These are phyloP conservation scores for Buddleja alternifolia DNA, from an alignment of 257 asterid genomes.

Conservation along the genomic window DNA sequence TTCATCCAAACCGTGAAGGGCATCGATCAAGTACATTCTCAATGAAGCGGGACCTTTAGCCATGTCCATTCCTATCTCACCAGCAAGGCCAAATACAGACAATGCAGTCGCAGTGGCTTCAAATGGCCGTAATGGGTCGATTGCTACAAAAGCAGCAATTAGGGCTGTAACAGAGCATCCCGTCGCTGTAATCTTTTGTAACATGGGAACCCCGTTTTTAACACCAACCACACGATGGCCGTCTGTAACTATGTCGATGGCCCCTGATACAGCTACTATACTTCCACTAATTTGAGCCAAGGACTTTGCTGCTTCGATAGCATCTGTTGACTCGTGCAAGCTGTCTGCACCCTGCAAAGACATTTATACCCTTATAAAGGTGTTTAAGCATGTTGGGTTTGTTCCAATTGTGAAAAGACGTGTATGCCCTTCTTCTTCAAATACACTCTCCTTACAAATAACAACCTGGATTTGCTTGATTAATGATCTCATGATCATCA, in stretches of 20 bases:
- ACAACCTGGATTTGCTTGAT: no score
- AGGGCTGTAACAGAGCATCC: constrained; percentile 92
- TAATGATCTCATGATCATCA: no score
- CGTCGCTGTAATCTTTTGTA: constrained; percentile 89
- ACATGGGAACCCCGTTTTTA: constrained; percentile 76
- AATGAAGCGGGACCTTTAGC: constrained; percentile 87
- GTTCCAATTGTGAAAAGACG: no score
- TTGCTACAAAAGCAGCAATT: constrained; percentile 77
- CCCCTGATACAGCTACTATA: constrained; percentile 84
- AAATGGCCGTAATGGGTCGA: constrained; percentile 58
- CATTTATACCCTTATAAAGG: no score
- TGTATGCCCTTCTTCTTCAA: no score
- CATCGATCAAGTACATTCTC: constrained; percentile 69
- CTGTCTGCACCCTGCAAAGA: constrained; percentile 79
- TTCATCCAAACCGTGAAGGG: constrained; percentile 61
- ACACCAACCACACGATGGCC: constrained; percentile 69
- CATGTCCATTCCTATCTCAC: constrained; percentile 63
- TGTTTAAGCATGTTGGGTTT: no score
- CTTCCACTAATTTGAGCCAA: constrained; percentile 62
- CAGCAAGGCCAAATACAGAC: constrained; percentile 78
- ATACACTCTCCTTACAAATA: no score
- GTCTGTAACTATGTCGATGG: constrained; percentile 73
- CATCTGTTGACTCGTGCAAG: constrained; percentile 65
- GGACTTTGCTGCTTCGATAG: constrained; percentile 75
- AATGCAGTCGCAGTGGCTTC: constrained; percentile 87